Percentiles rank a stretch among this genome's conserved stretches.
Conservation (phyloP, 495 filamentous ascomycete species). For the Aspergillus panamensis region DNA sequence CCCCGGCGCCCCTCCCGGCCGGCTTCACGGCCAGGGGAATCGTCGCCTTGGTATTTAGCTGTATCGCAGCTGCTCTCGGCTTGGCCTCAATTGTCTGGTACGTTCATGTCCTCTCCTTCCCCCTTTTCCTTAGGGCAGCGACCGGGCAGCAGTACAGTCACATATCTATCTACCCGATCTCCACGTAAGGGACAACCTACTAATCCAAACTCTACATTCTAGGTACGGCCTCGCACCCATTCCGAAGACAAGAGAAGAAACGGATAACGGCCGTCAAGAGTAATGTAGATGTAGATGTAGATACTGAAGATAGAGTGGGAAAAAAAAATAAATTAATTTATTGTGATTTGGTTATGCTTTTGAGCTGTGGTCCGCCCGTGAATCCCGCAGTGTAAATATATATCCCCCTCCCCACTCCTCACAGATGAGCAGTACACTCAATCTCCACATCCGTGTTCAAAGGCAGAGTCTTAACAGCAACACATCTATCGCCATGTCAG, state of each 20-base stretch:
- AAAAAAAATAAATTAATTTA: too few relatives aligned
- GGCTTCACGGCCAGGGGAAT: conserved; percentile 63
- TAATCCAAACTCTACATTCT: background rate
- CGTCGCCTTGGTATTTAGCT: conserved; percentile 70
- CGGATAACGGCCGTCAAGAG: background rate
- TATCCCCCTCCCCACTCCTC: background rate
- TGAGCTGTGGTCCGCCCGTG: background rate
- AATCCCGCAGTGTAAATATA: background rate
- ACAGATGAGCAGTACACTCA: conserved; percentile 59
- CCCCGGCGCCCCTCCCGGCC: conserved; percentile 55
- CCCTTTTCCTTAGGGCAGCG: background rate
- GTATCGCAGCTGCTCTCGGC: conserved; percentile 67
- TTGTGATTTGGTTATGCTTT: background rate
- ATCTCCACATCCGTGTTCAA: conserved; percentile 69
- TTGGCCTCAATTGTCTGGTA: conserved; percentile 67
- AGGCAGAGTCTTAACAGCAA: conserved; percentile 63
- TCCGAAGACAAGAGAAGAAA: background rate
- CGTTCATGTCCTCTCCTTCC: conserved; percentile 30
- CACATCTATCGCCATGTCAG: conserved; percentile 38
- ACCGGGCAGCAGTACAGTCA: background rate
- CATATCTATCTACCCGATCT: background rate
- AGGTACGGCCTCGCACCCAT: conserved; percentile 13
- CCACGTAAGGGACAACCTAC: background rate
- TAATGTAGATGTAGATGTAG: background rate
- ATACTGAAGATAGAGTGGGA: too few relatives aligned